phyloP scores from a whole-genome alignment of 179 eudicot species.

The Camellia oleifera region DNA sequence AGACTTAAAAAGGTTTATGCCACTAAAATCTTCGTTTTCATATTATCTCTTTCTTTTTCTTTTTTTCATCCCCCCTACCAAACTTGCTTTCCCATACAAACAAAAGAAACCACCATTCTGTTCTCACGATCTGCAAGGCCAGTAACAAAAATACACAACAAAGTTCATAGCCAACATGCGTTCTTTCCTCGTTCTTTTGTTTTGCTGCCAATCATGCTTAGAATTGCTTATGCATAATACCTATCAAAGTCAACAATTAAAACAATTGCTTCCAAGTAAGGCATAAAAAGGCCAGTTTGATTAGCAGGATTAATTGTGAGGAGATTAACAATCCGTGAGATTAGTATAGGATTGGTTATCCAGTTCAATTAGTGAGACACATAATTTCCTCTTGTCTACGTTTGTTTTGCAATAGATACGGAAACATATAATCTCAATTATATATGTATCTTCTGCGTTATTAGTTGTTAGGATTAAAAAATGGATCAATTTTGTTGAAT shows the following conservation, averaged over 20 bases:
- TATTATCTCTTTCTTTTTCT: not conserved
- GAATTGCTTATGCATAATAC: not conserved
- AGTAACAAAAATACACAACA: not conserved
- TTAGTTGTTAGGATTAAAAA: too few species aligned
- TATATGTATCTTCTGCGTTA: too few species aligned
- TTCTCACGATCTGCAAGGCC: not conserved
- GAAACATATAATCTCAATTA: too few species aligned
- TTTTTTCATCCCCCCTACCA: not conserved
- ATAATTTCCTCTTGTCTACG: too few species aligned
- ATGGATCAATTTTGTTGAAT: too few species aligned
- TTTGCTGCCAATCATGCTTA: not conserved
- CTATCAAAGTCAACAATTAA: not conserved
- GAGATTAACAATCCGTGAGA: too few species aligned
- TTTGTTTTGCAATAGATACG: too few species aligned
- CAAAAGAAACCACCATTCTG: conserved; percentile 8
- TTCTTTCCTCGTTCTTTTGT: not conserved
- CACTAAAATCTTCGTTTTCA: not conserved
- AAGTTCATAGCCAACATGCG: not conserved
- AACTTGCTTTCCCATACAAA: not conserved
- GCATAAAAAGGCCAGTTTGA: too few species aligned
- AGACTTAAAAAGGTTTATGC: not conserved
- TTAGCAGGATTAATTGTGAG: too few species aligned
- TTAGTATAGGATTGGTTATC: too few species aligned
- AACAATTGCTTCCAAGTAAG: not conserved
- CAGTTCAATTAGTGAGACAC: too few species aligned